Evolutionary conservation across 805 yeast genomes (phyloP).

Genomic region (Trichomonascus vanleenenianus): DNA sequence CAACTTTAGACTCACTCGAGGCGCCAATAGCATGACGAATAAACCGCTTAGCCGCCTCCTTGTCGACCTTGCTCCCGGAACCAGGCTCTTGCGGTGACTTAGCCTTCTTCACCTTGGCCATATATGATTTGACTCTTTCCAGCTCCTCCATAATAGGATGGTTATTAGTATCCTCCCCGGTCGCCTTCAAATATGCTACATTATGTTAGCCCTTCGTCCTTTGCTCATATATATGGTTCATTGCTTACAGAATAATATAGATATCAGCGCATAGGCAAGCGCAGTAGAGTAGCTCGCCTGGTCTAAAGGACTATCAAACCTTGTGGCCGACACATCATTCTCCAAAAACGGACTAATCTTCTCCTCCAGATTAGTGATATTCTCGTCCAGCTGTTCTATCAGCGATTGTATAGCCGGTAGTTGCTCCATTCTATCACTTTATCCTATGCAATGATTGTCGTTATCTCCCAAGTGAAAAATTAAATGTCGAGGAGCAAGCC

Average conservation of each 20-base stretch:
- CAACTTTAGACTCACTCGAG: neutral
- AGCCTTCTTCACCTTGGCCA: conserved; percentile 44
- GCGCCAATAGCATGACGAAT: conserved; percentile 40
- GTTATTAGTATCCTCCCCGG: conserved; percentile 47
- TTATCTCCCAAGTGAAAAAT: neutral
- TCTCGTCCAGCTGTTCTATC: conserved; percentile 14
- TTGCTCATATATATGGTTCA: neutral
- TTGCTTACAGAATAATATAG: conserved; percentile 18
- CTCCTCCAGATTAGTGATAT: conserved; percentile 13
- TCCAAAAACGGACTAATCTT: conserved; percentile 13
- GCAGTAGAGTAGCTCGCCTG: conserved; percentile 16
- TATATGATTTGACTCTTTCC: conserved; percentile 57
- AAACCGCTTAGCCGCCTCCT: conserved; percentile 39
- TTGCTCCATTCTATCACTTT: conserved; percentile 10
- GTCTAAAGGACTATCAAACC: conserved; percentile 10
- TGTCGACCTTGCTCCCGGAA: conserved; percentile 20
- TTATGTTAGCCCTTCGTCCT: conserved; percentile 4
- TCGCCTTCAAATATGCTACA: conserved; percentile 39
- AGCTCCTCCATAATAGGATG: conserved; percentile 65
- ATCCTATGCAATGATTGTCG: neutral
- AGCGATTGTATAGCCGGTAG: conserved; percentile 12
- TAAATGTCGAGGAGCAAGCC: neutral
- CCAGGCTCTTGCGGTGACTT: conserved; percentile 8
- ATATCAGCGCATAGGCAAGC: conserved; percentile 17
- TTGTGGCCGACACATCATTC: conserved; percentile 11